Conservation (phyloP, 2,329 filamentous ascomycete genomes). For the Trematosphaeria pertusa region DNA sequence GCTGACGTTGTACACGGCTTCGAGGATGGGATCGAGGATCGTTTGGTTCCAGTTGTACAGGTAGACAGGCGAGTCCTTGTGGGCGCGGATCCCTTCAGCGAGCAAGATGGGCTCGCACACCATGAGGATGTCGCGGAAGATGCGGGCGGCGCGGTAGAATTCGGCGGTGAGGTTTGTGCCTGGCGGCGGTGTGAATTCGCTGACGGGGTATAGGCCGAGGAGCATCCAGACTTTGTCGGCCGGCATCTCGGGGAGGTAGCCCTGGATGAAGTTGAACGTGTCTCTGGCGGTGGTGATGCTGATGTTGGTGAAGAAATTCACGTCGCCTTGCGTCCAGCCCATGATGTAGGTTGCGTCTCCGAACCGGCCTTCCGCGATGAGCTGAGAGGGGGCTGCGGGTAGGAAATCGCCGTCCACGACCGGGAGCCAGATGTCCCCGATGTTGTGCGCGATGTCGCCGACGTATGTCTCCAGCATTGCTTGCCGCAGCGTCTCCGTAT, state of each 20-base stretch:
- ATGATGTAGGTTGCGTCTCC: slow-evolving; percentile 52
- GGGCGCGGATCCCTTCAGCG: slow-evolving; percentile 43
- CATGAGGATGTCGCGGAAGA: slow-evolving; percentile 62
- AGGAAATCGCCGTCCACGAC: slow-evolving; percentile 59
- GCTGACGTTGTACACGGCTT: slow-evolving; percentile 35
- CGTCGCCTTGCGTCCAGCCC: slow-evolving; percentile 56
- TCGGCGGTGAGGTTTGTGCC: slow-evolving; percentile 53
- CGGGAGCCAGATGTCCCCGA: slow-evolving; percentile 61
- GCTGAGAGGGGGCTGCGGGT: slow-evolving; percentile 53
- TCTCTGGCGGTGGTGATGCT: slow-evolving; percentile 51
- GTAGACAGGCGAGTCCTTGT: slow-evolving; percentile 52
- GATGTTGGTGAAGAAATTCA: slow-evolving; percentile 52
- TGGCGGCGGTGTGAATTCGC: slow-evolving; percentile 53
- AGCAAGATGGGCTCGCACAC: slow-evolving; percentile 57
- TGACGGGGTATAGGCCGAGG: slow-evolving; percentile 42
- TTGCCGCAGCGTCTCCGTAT: slow-evolving; percentile 53
- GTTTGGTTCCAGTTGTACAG: slow-evolving; percentile 64
- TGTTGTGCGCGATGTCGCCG: slow-evolving; percentile 44
- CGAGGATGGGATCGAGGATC: slow-evolving; percentile 56
- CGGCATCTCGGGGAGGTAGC: slow-evolving; percentile 50
- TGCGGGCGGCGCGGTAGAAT: slow-evolving; percentile 58
- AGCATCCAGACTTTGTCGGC: slow-evolving; percentile 29
- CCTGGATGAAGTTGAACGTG: slow-evolving; percentile 49
- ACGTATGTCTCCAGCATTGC: slow-evolving; percentile 54
- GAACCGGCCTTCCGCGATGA: slow-evolving; percentile 52